Percentiles rank a stretch among this genome's conserved stretches.
These are phyloP conservation scores for Mucor lusitanicus DNA, from an alignment of 371 early-diverging fungal genomes.

Conservation along the genomic window DNA sequence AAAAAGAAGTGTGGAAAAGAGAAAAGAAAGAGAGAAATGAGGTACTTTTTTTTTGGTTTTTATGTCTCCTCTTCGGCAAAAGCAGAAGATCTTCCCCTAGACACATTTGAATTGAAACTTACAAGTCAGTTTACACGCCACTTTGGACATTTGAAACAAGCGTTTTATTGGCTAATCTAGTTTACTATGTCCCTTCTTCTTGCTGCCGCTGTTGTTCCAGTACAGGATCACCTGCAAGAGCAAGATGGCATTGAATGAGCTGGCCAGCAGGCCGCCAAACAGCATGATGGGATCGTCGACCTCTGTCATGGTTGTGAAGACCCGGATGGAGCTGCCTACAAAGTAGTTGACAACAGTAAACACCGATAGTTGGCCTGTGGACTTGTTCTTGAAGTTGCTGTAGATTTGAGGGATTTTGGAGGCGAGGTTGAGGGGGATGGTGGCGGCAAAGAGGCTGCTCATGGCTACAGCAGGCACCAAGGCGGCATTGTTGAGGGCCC, in stretches of 20 bases:
- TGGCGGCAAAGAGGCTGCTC: slow-evolving; percentile 68
- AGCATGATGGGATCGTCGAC: slow-evolving; percentile 80
- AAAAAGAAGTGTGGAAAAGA: slow-evolving; percentile 1
- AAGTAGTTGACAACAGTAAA: slow-evolving; percentile 87
- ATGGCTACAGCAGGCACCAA: slow-evolving; percentile 54
- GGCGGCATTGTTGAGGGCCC: slow-evolving; percentile 34
- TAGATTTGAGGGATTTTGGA: slow-evolving; percentile 90
- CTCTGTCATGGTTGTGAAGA: slow-evolving; percentile 92
- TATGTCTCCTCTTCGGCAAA: not conserved
- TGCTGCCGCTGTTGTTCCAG: slow-evolving; percentile 51
- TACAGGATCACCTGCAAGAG: slow-evolving; percentile 83
- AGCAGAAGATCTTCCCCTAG: not conserved
- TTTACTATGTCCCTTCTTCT: slow-evolving; percentile 18
- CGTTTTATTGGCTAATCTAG: not conserved
- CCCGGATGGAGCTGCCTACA: slow-evolving; percentile 83
- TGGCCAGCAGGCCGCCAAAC: slow-evolving; percentile 67
- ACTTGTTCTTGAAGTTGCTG: slow-evolving; percentile 72
- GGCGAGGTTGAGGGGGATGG: slow-evolving; percentile 80
- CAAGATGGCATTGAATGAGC: slow-evolving; percentile 79
- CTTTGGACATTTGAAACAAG: not conserved
- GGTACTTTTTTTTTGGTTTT: not conserved
- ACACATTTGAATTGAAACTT: not conserved
- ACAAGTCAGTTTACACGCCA: not conserved
- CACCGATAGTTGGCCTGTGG: slow-evolving; percentile 89
- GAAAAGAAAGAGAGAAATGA: not conserved